Evolutionary conservation across 805 yeast genomes (phyloP).

Genomic region (Lipomyces lipofer): DNA sequence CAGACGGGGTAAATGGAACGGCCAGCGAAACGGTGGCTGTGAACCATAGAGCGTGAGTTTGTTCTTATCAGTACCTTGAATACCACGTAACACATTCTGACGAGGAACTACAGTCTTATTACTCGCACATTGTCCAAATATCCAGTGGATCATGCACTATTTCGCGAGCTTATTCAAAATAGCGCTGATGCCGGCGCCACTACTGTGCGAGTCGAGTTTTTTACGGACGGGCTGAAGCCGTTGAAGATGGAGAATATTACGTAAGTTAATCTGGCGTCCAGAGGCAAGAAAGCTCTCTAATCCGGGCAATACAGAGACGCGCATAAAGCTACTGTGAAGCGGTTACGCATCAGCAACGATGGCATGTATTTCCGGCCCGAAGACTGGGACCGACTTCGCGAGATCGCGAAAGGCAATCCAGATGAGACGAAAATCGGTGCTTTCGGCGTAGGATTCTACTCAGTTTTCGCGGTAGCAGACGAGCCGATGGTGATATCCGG

Average conservation of each 20-base stretch:
- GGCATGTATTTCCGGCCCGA: conserved; percentile 41
- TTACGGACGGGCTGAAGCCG: conserved; percentile 22
- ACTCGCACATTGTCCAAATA: conserved; percentile 46
- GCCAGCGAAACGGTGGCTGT: conserved; percentile 41
- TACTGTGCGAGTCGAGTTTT: conserved; percentile 39
- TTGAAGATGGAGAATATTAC: conserved; percentile 25
- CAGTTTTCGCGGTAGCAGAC: conserved; percentile 78
- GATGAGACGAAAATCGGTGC: conserved; percentile 47
- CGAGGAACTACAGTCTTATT: conserved; percentile 35
- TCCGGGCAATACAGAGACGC: no score
- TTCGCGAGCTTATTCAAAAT: conserved; percentile 44
- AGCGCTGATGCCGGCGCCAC: conserved; percentile 45
- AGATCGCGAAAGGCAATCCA: conserved; percentile 47
- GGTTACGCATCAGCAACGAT: conserved; percentile 40
- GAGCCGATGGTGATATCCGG: conserved; percentile 66
- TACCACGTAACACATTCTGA: background rate
- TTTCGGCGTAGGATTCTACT: conserved; percentile 57
- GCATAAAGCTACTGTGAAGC: conserved; percentile 33
- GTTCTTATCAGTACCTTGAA: background rate
- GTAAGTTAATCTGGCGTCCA: conserved; percentile 11
- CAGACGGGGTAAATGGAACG: conserved; percentile 13
- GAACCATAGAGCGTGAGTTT: conserved; percentile 43
- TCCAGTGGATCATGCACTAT: conserved; percentile 46
- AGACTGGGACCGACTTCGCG: conserved; percentile 45
- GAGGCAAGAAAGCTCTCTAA: no score